Evolutionary conservation across 2,329 filamentous ascomycete genomes (phyloP).

Genomic region (Aspergillus spinulosporus): DNA sequence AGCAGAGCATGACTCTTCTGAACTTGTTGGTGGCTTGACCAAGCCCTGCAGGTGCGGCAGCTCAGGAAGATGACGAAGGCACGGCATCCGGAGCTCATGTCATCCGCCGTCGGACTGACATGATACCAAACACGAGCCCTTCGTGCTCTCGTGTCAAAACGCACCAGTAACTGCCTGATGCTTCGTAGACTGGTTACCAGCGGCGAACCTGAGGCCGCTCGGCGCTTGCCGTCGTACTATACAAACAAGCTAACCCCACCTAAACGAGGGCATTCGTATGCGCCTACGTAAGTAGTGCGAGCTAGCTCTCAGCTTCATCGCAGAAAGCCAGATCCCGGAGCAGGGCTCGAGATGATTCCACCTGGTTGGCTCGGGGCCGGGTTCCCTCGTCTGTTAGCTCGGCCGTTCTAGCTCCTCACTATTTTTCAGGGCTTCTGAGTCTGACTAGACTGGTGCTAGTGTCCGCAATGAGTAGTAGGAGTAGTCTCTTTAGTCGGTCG

Average conservation of each 20-base stretch:
- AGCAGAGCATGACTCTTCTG: too few relatives aligned
- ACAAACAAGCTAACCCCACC: constrained; percentile 7
- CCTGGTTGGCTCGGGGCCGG: constrained; percentile 4
- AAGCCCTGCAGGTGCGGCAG: too few relatives aligned
- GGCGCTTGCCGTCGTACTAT: not conserved
- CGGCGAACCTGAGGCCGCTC: not conserved
- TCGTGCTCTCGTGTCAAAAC: too few relatives aligned
- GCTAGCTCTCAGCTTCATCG: constrained; percentile 10
- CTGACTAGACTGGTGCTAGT: not conserved
- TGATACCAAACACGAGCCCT: too few relatives aligned
- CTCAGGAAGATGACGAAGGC: too few relatives aligned
- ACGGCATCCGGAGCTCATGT: too few relatives aligned
- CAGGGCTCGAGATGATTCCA: constrained; percentile 3
- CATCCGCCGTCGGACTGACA: too few relatives aligned
- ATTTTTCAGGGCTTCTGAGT: not conserved
- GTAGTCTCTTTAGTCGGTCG: not conserved
- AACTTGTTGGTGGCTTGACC: too few relatives aligned
- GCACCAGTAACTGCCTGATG: too few relatives aligned
- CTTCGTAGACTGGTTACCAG: not conserved
- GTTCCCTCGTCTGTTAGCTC: not conserved
- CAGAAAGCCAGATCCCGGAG: not conserved
- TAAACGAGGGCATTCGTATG: constrained; percentile 25
- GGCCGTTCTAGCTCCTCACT: not conserved
- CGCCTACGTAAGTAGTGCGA: constrained; percentile 23
- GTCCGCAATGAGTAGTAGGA: not conserved